These are phyloP conservation scores for Stropharia rugosoannulata DNA, from an alignment of 768 basidiomycete species.

Conservation along the genomic window DNA sequence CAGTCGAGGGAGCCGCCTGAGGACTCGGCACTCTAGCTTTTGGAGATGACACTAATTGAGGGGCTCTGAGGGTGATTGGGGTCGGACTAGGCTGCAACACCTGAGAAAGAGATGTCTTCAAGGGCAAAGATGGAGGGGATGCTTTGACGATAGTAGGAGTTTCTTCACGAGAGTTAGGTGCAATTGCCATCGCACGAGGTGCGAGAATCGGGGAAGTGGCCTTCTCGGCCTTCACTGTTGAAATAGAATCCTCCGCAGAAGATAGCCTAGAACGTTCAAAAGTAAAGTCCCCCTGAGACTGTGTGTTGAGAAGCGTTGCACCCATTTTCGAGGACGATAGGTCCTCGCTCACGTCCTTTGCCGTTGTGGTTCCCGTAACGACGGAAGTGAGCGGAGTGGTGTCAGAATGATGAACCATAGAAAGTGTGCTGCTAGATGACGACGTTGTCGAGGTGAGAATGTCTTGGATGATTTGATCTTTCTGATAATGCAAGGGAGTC, in stretches of 20 bases:
- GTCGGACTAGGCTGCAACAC: not conserved
- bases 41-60: too few relatives aligned
- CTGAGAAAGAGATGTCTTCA: too few relatives aligned
- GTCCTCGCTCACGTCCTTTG: not conserved
- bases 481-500: not conserved
- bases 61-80: too few relatives aligned
- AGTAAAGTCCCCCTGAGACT: too few relatives aligned
- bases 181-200: not conserved
- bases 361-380: not conserved
- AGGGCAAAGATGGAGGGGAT: too few relatives aligned
- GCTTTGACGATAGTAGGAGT: not conserved
- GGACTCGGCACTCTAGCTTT: too few relatives aligned
- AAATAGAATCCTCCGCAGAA: not conserved
- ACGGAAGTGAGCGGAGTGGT: slow-evolving; percentile 13
- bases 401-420: not conserved
- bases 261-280: not conserved
- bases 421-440: slow-evolving; percentile 5
- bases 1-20: too few relatives aligned
- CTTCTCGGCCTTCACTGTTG: not conserved
- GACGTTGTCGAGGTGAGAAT: slow-evolving; percentile 3
- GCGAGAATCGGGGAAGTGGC: not conserved
- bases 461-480: not conserved
- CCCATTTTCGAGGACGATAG: not conserved
- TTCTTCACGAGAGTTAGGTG: not conserved
- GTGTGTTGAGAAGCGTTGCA: not conserved